Percentiles rank a stretch among this genome's conserved stretches.
Evolutionary conservation across 768 basidiomycete species (phyloP).

Genomic region (Psilocybe cyanescens): DNA sequence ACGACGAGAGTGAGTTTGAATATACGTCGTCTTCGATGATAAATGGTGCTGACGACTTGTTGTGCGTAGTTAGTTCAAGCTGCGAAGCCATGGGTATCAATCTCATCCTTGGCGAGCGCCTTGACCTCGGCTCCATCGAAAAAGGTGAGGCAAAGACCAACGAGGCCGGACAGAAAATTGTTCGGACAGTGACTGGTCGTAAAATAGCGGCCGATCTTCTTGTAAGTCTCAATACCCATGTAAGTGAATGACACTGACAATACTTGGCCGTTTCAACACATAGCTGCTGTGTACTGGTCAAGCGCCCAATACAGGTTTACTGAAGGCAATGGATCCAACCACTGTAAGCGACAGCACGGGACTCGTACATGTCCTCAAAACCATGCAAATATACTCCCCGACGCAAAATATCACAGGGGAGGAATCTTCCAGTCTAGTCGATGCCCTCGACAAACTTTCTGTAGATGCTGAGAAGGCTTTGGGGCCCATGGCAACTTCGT

Average conservation of each 20-base stretch:
- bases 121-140: slow-evolving; percentile 45
- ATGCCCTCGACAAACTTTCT: slow-evolving; percentile 24
- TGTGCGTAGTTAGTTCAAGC: slow-evolving; percentile 35
- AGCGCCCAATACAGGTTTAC: slow-evolving; percentile 54
- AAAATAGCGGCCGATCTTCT: slow-evolving; percentile 57
- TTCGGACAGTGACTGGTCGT: slow-evolving; percentile 52
- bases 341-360: slow-evolving; percentile 42
- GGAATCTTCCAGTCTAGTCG: slow-evolving; percentile 15
- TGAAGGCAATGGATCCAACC: slow-evolving; percentile 43
- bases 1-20: slow-evolving; percentile 47
- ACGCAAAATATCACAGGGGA: slow-evolving; percentile 5
- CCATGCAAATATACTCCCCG: slow-evolving; percentile 50
- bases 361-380: slow-evolving; percentile 49
- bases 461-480: slow-evolving; percentile 13
- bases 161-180: slow-evolving; percentile 32
- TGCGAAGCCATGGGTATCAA: slow-evolving; percentile 48
- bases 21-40: background rate
- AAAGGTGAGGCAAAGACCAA: slow-evolving; percentile 30
- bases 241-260: background rate
- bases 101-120: slow-evolving; percentile 56
- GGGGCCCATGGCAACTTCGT: slow-evolving; percentile 29
- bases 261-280: background rate
- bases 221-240: slow-evolving; percentile 34
- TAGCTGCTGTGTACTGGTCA: slow-evolving; percentile 69
- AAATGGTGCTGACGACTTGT: no score